Evolutionary conservation across 345 rosid genomes (phyloP).

Genomic region (Camelina hispida): DNA sequence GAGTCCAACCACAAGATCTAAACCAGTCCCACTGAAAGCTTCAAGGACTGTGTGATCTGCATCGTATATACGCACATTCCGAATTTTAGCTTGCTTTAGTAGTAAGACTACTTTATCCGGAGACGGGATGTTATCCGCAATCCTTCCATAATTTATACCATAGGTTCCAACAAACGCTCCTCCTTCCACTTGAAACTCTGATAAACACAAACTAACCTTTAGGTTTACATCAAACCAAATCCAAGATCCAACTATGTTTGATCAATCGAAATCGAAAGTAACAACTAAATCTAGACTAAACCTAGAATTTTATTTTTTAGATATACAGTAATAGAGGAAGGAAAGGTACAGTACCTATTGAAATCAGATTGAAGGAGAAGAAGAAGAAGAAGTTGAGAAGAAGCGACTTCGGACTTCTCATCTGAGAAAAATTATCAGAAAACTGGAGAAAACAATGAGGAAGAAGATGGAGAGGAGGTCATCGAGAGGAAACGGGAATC

Average conservation of each 20-base stretch:
- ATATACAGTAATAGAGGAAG: neutral
- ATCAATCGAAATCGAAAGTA: conserved; percentile 8
- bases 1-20: conserved; percentile 82
- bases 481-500: conserved; percentile 36
- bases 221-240: neutral
- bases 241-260: neutral
- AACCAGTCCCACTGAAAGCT: conserved; percentile 92
- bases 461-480: conserved; percentile 11
- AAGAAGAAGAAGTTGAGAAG: conserved; percentile 48
- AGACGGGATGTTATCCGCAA: conserved; percentile 92
- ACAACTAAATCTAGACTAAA: neutral
- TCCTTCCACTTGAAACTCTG: conserved; percentile 50
- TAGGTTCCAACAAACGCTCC: conserved; percentile 85
- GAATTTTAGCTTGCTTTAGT: conserved; percentile 78
- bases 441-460: neutral
- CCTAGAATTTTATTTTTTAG: neutral
- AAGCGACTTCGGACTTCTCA: conserved; percentile 49
- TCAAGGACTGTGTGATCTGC: conserved; percentile 81
- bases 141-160: conserved; percentile 94
- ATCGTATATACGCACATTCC: conserved; percentile 88
- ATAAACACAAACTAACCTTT: neutral
- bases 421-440: conserved; percentile 30
- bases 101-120: conserved; percentile 86
- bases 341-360: conserved; percentile 55
- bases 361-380: conserved; percentile 42